Base-by-base conservation (phyloP, 1,139 yeast genomes). In the Saccharomycopsis crataegensis region DNA sequence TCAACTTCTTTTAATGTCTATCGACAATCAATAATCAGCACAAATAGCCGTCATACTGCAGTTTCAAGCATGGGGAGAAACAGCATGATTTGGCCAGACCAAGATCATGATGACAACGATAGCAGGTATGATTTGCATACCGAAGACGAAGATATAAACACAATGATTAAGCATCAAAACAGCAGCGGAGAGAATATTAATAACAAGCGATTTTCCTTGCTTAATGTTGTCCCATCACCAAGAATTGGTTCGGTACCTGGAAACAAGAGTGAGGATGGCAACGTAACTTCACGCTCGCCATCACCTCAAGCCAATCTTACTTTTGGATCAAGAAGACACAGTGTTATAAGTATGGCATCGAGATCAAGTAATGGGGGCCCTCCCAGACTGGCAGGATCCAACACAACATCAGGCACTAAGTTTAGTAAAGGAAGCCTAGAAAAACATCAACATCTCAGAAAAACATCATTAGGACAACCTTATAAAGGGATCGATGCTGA, bases 251-350 rank as follows among this genome's bases (percentile, higher is more conserved):
- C 41, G 3, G 14, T 4, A 4, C 16, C n/a, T 37, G 14, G 14
- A 12, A 37, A 14, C 41, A 37, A 14, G 4, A 14, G n/a, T 12
- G 14, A 14, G 4, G 14, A 37, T 37, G 28, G 46, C 6, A 43
- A 3, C 46, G 8, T n/a, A 43, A 16, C 8, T 17, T 43, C 46
- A 22, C 3, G 16, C 12, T 22, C 46, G 6, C 22, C 31, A 12
- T 43, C 16, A 43, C 46, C 16, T n/a, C 4, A 22, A 9, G 12
- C n/a, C 41, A 49, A 43, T 44, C 36, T 43, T 8, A 49, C 38
- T 34, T 49, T 42, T 40, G 50, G 45, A 9, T 40, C 50, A 4
- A 42, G 49, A 42, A 16, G 50, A 42, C 8, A 12, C 7, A 42
- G 32, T 8, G 16, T 33, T 7, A 38, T 38, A 38, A 38, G 42